Base-by-base conservation (phyloP, 1,284 basidiomycete genomes). In the Fomitopsis betulina region DNA sequence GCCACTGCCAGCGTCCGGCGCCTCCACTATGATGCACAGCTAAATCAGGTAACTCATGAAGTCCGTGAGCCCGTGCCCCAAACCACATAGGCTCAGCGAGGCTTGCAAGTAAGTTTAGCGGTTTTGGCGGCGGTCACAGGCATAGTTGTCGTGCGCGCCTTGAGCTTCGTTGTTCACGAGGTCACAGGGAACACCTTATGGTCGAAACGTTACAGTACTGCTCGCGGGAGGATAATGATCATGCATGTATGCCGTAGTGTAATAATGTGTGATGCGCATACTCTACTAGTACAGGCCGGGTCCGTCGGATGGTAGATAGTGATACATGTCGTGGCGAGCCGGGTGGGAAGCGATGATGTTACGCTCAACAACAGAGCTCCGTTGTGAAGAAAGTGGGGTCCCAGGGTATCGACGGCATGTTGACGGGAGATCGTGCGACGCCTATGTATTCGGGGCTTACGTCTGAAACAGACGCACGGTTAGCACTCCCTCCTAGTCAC, bases 231-330 rank as follows among this genome's bases (percentile, higher is more conserved):
- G 2, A 30, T 8, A 30, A 30, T 4, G 27, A 30, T 30, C 27
- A 30, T 30, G 27, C 9, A 17, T n/a, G 4, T 25, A 47, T 47
- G 30, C 30, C 17, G 27, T 37, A 21, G 27, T 37, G 12, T 15
- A 51, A 51, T 35, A 30, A 30, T 8, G 27, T 30, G 27, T 30
- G 8, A 32, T 10, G 10, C 19, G 30, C 49, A 51, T 51, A 51
- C n/a, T 51, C 49, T 51, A n/a, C n/a, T n/a, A n/a, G n/a, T n/a
- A 51, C 49, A 51, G 49, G 27, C 30, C 27, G 49, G 49, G 49
- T 51, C 32, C 30, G 49, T 35, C 30, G 19, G 32, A 23, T 21
- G 49, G 30, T 33, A 33, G 19, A 51, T 51, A 51, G 49, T 51
- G 33, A 51, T 51, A 51, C 49, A 51, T 47, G 3, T 12, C 13